Evolutionary conservation across 2,329 filamentous ascomycete species (phyloP).

Genomic region (Dothistroma pini): DNA sequence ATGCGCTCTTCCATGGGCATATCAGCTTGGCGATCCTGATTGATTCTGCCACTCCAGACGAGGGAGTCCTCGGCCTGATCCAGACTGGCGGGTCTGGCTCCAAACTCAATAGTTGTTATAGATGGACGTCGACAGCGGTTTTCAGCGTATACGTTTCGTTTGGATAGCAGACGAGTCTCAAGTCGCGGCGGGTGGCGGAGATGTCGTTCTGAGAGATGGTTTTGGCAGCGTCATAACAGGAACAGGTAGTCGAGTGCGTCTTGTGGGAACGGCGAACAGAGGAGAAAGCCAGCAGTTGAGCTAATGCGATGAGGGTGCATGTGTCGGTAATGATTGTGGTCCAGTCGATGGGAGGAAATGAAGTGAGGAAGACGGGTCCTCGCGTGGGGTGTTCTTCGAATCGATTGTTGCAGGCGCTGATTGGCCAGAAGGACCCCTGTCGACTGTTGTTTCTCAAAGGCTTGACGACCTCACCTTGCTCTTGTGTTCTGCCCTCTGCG

Average conservation of each 20-base stretch:
- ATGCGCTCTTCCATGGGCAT: slow-evolving; percentile 15
- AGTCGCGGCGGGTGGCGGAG: not conserved
- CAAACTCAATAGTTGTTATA: not conserved
- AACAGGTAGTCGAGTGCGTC: not conserved
- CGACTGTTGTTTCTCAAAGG: not conserved
- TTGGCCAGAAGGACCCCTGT: not conserved
- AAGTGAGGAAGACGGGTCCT: not conserved
- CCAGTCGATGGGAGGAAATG: slow-evolving; percentile 8
- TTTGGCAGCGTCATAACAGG: not conserved
- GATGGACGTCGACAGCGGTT: not conserved
- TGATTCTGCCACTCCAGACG: not conserved
- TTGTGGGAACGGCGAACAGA: not conserved
- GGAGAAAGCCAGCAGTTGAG: not conserved
- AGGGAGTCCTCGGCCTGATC: not conserved
- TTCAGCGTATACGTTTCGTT: not conserved
- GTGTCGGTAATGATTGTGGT: slow-evolving; percentile 4
- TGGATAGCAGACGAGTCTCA: not conserved
- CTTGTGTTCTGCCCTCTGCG: not conserved
- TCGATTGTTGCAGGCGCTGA: not conserved
- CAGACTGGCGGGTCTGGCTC: not conserved
- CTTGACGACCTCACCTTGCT: slow-evolving; percentile 4
- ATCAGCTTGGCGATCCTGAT: not conserved
- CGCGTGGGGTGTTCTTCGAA: not conserved
- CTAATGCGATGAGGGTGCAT: slow-evolving; percentile 15
- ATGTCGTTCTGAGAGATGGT: not conserved